phyloP scores from a whole-genome alignment of 345 rosid genomes.

The Aethionema arabicum region DNA sequence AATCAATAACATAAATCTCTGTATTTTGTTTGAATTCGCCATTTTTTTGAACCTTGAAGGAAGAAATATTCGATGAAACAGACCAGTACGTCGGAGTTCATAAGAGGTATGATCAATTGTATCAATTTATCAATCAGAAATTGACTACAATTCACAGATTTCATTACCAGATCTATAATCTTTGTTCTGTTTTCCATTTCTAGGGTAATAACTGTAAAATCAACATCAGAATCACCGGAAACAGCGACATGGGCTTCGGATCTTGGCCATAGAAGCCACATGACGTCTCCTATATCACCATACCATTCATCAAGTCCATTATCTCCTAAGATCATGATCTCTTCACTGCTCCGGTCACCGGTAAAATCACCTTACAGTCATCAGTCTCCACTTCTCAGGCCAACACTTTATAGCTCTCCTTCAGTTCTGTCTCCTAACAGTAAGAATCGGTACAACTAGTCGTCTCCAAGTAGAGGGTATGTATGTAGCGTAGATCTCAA shows the following conservation, averaged over 20 bases:
- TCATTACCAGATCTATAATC: neutral
- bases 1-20: neutral
- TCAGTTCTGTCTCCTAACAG: slow-evolving; percentile 27
- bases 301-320: slow-evolving; percentile 42
- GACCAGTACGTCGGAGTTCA: slow-evolving; percentile 61
- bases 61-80: slow-evolving; percentile 79
- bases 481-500: slow-evolving; percentile 29
- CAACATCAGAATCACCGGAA: slow-evolving; percentile 39
- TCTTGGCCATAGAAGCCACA: slow-evolving; percentile 32
- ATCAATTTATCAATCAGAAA: neutral
- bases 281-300: slow-evolving; percentile 49
- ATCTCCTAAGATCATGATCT: slow-evolving; percentile 45
- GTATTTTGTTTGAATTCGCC: neutral
- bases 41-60: slow-evolving; percentile 41
- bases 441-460: slow-evolving; percentile 24
- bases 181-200: neutral
- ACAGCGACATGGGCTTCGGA: slow-evolving; percentile 43
- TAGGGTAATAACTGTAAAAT: slow-evolving; percentile 48
- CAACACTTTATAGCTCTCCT: slow-evolving; percentile 50
- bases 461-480: slow-evolving; percentile 33
- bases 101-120: slow-evolving; percentile 43
- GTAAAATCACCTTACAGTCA: slow-evolving; percentile 42
- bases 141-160: neutral
- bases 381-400: slow-evolving; percentile 51
- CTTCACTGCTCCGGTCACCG: slow-evolving; percentile 52